Evolutionary conservation across 495 filamentous ascomycete species (phyloP), one percentile per base, ranked within the genome.

Genomic region (Coniosporium apollinis): DNA sequence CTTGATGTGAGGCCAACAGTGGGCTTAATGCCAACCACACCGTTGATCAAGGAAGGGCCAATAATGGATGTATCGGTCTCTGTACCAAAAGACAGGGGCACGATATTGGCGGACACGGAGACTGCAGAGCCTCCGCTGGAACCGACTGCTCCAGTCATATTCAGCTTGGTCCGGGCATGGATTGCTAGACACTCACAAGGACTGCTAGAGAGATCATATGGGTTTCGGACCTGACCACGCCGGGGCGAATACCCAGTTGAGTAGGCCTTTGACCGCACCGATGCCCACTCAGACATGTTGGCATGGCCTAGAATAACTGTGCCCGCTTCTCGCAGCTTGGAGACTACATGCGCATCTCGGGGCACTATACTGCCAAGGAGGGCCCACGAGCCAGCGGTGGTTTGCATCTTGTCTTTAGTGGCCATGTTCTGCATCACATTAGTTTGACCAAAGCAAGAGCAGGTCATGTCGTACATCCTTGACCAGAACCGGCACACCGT

Each of bases 221-320:
- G 14, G 13, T 30, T 30, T 5, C 22, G 11, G 24, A 20, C 21
- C 28, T 44, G 42, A 9, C 42, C 42, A 7, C 42, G 30, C 9
- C 37, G 32, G 11, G 30, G 30, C 1, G 42, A 44, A 13, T 28
- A 44, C 25, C 36, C 37, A 4, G 19, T 36, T 5, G 33, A 33
- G 22, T 31, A 28, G 1, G 30, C 8, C 14, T 14, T 39, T 0
- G 20, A 38, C 9, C 42, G 24, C 9, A 19, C n/a, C 20, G n/a
- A 31, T 11, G 64, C 58, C 58, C 58, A 65, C 34, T 68, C 47
- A 17, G 50, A 55, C 26, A 64, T 33, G 33, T 56, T 62, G 5
- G 55, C 41, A 36, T 66, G 59, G 22, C 62, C 62, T 4, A 74
- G 51, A 14, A 74, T 65, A 29, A 74, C 52, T 16, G 53, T 58